Evolutionary conservation across 2,329 filamentous ascomycete genomes (phyloP).

Genomic region (Penicillium sp.): DNA sequence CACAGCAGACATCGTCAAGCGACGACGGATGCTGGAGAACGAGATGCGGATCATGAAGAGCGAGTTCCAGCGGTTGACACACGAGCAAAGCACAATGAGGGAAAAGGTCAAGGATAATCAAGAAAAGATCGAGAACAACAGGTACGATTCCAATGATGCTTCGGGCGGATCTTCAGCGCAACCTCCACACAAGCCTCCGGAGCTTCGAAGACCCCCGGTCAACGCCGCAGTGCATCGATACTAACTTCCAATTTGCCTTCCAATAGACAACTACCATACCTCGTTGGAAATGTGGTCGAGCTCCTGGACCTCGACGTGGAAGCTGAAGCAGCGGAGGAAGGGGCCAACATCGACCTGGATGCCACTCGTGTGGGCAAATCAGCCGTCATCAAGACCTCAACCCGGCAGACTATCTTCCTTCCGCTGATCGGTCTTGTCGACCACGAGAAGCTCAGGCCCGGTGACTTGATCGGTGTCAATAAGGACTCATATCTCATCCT

Average conservation of each 20-base stretch:
- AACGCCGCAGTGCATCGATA: neutral
- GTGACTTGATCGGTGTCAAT: constrained; percentile 95
- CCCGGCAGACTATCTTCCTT: constrained; percentile 95
- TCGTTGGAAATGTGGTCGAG: constrained; percentile 97
- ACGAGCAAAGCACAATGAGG: constrained; percentile 92
- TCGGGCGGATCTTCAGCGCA: neutral
- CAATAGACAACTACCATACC: constrained; percentile 85
- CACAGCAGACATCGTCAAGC: constrained; percentile 89
- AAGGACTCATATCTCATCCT: constrained; percentile 98
- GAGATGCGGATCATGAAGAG: constrained; percentile 98
- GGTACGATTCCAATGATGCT: constrained; percentile 49
- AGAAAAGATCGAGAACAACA: constrained; percentile 99
- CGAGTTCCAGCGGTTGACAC: constrained; percentile 86
- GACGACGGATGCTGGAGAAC: constrained; percentile 89
- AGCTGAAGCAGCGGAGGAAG: constrained; percentile 92
- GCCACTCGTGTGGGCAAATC: constrained; percentile 96
- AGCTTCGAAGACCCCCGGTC: constrained; percentile 12
- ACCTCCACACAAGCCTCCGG: constrained; percentile 5
- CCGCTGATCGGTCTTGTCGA: constrained; percentile 96
- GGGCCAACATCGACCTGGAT: constrained; percentile 96
- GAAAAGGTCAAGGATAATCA: constrained; percentile 99
- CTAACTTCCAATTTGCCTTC: constrained; percentile 11
- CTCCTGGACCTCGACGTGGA: constrained; percentile 94
- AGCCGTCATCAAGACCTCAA: constrained; percentile 98
- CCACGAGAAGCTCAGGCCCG: constrained; percentile 88